A percentile compares a stretch with the other conserved stretches of the same genome.
phyloP scores from a whole-genome alignment of 208 protist species.

The Zelonia costaricensis region DNA sequence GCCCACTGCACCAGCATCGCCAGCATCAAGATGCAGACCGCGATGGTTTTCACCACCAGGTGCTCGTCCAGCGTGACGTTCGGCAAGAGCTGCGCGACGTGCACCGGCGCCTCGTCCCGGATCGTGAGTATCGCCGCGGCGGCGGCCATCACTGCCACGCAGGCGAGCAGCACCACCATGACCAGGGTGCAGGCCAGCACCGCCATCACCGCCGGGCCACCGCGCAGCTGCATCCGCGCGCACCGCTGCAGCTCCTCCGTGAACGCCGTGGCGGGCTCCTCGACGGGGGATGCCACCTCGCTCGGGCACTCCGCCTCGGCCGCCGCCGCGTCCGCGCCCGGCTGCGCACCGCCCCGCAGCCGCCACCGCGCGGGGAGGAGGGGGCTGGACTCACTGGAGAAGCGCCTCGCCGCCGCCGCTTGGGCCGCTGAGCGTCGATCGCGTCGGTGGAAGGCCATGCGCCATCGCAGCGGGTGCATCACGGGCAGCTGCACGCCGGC shows the following conservation, averaged over 20 bases:
- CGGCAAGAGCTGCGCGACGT: slow-evolving; percentile 17
- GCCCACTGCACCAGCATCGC: slow-evolving; percentile 35
- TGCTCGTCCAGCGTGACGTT: slow-evolving; percentile 32
- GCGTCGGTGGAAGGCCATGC: slow-evolving; percentile 24
- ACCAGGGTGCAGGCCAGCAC: slow-evolving; percentile 16
- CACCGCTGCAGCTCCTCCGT: slow-evolving; percentile 19
- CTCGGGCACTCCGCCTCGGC: background rate
- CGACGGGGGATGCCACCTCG: background rate
- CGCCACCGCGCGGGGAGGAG: background rate
- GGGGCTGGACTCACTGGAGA: background rate
- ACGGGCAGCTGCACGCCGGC: slow-evolving; percentile 34
- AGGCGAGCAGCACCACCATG: slow-evolving; percentile 14
- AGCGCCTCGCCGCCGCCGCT: background rate
- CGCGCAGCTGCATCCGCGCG: slow-evolving; percentile 20
- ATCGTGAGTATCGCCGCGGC: slow-evolving; percentile 24
- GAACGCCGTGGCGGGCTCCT: background rate
- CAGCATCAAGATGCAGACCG: slow-evolving; percentile 3
- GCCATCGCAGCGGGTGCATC: slow-evolving; percentile 22
- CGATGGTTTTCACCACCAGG: slow-evolving; percentile 19
- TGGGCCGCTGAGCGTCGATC: background rate
- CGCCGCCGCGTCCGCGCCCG: background rate
- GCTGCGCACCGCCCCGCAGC: no score
- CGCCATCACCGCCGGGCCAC: slow-evolving; percentile 29
- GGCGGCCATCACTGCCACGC: slow-evolving; percentile 13
- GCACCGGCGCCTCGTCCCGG: slow-evolving; percentile 12